These are phyloP conservation scores for Pelargonium australe DNA, from an alignment of 441 rosid genomes.

Conservation along the genomic window DNA sequence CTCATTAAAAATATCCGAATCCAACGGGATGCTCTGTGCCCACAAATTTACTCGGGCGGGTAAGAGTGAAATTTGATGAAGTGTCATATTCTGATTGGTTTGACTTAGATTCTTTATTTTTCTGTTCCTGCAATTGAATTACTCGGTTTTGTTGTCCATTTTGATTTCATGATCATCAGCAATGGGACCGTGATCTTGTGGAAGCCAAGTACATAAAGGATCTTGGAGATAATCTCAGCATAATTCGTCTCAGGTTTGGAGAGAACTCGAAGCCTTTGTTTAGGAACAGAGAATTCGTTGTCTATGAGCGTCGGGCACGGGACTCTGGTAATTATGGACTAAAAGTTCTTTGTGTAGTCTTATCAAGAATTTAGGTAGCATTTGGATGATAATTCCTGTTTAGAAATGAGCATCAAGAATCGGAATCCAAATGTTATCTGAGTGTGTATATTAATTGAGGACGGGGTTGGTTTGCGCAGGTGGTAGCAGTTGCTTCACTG, in stretches of 20 bases:
- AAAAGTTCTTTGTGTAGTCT: too few species aligned
- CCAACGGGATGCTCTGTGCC: too few species aligned
- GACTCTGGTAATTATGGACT: conserved; percentile 35
- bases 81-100: too few species aligned
- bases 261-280: conserved; percentile 64
- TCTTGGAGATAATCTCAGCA: conserved; percentile 65
- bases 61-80: too few species aligned
- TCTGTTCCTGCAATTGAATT: too few species aligned
- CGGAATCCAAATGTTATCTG: not conserved
- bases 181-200: conserved; percentile 70
- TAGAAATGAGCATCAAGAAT: too few species aligned
- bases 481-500: conserved; percentile 70
- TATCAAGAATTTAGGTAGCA: too few species aligned
- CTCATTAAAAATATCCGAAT: too few species aligned
- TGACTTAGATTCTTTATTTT: too few species aligned
- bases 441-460: not conserved
- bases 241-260: conserved; percentile 58
- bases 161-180: conserved; percentile 29
- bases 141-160: too few species aligned
- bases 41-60: too few species aligned
- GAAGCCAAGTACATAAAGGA: conserved; percentile 66
- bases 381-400: too few species aligned
- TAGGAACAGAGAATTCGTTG: conserved; percentile 68
- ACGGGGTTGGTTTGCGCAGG: conserved; percentile 25
- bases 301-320: conserved; percentile 77